Evolutionary conservation across 1,284 basidiomycete genomes (phyloP).

Genomic region (Ustilago bromivora): DNA sequence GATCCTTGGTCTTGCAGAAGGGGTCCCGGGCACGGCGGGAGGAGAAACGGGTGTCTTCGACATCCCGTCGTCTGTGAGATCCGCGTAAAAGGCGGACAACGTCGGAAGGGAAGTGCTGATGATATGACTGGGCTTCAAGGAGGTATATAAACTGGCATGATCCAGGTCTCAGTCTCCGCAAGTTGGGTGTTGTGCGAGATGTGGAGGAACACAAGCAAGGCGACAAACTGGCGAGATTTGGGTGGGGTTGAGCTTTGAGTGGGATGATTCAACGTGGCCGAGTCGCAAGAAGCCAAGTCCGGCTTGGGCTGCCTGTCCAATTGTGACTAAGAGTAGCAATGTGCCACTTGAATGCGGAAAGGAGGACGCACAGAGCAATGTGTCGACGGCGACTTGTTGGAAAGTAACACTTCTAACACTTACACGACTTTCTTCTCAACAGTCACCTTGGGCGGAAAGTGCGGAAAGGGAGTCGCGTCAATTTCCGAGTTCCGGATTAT

Average conservation of each 20-base stretch:
- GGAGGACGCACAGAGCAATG: constrained; percentile 10
- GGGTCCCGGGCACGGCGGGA: neutral
- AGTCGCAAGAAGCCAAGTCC: constrained; percentile 4
- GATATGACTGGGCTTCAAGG: constrained; percentile 4
- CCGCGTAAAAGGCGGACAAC: neutral
- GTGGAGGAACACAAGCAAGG: constrained; percentile 10
- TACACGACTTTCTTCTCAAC: neutral
- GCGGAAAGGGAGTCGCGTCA: constrained; percentile 5
- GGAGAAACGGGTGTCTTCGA: neutral
- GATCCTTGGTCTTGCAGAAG: constrained; percentile 16
- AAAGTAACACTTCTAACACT: constrained; percentile 27
- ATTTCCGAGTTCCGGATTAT: neutral
- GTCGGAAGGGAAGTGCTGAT: neutral
- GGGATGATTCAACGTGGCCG: constrained; percentile 4
- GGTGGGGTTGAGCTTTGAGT: neutral
- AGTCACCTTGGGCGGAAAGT: neutral
- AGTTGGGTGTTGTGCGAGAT: neutral
- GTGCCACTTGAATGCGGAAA: constrained; percentile 13
- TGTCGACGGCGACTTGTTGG: neutral
- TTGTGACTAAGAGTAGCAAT: constrained; percentile 17
- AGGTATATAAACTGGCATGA: constrained; percentile 14
- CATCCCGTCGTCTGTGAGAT: constrained; percentile 10
- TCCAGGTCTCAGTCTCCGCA: neutral
- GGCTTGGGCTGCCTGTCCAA: neutral
- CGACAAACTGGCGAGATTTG: neutral